Conservation (phyloP, 768 basidiomycete genomes). For the Leccinum fibrillosum region DNA sequence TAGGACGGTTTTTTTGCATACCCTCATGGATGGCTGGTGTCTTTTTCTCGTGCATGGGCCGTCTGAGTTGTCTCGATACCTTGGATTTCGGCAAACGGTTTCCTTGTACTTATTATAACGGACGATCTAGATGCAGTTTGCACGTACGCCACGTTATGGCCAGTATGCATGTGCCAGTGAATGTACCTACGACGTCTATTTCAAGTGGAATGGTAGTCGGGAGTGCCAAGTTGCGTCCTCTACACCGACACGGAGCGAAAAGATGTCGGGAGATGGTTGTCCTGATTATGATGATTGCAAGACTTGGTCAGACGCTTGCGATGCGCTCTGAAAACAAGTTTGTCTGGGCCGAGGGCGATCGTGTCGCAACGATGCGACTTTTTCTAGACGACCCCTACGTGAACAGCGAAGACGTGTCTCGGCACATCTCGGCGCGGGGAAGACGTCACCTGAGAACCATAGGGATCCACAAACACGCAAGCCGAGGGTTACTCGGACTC, state of each 20-base stretch:
- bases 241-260: background rate
- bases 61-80: background rate
- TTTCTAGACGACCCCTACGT: background rate
- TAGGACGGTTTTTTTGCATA: background rate
- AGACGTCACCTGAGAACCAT: background rate
- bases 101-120: background rate
- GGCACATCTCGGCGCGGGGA: background rate
- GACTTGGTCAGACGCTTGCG: background rate
- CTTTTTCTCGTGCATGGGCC: background rate
- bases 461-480: too few species aligned
- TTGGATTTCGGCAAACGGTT: background rate
- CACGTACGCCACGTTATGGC: background rate
- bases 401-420: too few species aligned
- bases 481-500: too few species aligned
- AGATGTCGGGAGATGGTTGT: background rate
- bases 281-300: background rate
- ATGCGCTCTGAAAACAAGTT: background rate
- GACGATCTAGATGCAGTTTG: background rate
- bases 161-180: background rate
- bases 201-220: background rate
- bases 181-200: background rate
- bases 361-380: background rate
- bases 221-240: background rate
- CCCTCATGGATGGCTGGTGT: too few species aligned
- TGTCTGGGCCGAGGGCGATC: background rate